Evolutionary conservation across 768 basidiomycete species (phyloP).

Genomic region (Tylopilus sp.): DNA sequence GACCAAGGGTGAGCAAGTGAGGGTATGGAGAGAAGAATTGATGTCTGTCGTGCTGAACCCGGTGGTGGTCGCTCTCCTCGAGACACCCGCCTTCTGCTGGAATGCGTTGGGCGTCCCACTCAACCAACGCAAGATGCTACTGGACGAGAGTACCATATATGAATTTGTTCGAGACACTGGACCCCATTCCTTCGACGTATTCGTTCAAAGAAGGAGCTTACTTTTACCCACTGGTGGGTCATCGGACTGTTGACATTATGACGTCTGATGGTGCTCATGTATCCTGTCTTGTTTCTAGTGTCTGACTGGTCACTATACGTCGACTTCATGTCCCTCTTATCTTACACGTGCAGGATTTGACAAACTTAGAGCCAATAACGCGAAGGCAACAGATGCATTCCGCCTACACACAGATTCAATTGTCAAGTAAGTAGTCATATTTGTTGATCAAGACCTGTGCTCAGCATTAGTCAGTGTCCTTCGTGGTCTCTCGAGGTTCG

Average conservation of each 20-base stretch:
- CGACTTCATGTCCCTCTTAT: slow-evolving; percentile 58
- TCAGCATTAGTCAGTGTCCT: too few relatives aligned
- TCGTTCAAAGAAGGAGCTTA: slow-evolving; percentile 62
- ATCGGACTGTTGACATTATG: background rate
- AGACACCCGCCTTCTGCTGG: too few relatives aligned
- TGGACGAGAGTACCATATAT: slow-evolving; percentile 46
- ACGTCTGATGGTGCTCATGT: slow-evolving; percentile 2
- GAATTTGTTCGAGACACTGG: slow-evolving; percentile 53
- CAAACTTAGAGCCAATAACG: slow-evolving; percentile 47
- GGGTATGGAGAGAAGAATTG: too few relatives aligned
- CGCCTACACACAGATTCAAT: too few relatives aligned
- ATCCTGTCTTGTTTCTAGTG: slow-evolving; percentile 17
- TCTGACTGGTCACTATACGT: too few relatives aligned
- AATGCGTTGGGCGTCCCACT: slow-evolving; percentile 74
- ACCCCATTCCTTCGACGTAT: slow-evolving; percentile 44
- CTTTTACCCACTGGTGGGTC: too few relatives aligned
- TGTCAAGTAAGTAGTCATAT: slow-evolving; percentile 48
- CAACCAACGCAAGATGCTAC: too few relatives aligned
- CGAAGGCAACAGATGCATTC: too few relatives aligned
- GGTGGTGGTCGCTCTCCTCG: too few relatives aligned
- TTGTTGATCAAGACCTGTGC: too few relatives aligned
- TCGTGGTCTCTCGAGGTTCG: slow-evolving; percentile 37
- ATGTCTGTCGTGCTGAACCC: too few relatives aligned
- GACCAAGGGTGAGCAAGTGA: too few relatives aligned
- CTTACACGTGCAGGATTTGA: slow-evolving; percentile 61